These are phyloP conservation scores for Globisporangium acanthophoron DNA, from an alignment of 352 stramenopile species.

Conservation along the genomic window DNA sequence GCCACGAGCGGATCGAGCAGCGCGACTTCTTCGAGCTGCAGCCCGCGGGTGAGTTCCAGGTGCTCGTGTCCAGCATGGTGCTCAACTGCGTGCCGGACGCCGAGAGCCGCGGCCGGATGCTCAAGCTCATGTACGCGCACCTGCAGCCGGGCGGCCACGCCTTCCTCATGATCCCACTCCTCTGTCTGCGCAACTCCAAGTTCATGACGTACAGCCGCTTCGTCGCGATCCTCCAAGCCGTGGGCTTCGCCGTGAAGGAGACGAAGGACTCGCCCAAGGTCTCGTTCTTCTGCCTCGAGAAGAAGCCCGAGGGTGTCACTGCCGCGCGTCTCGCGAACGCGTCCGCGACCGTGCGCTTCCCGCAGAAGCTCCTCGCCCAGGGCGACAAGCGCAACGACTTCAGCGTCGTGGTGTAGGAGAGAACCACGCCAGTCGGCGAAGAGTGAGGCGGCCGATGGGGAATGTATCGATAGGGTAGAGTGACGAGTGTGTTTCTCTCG, in stretches of 20 bases:
- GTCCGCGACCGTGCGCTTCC: slow-evolving; percentile 22
- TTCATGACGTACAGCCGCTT: slow-evolving; percentile 76
- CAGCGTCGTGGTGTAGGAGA: slow-evolving; percentile 46
- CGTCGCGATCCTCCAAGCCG: slow-evolving; percentile 53
- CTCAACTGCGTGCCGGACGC: slow-evolving; percentile 95
- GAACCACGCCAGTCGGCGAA: no score
- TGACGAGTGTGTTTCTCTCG: no score
- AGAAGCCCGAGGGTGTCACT: slow-evolving; percentile 18
- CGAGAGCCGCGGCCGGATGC: slow-evolving; percentile 70
- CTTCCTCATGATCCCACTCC: slow-evolving; percentile 74
- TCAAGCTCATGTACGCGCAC: slow-evolving; percentile 57
- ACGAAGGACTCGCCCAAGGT: slow-evolving; percentile 79
- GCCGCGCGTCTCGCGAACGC: slow-evolving; percentile 8
- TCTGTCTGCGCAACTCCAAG: slow-evolving; percentile 70
- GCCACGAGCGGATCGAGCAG: slow-evolving; percentile 88
- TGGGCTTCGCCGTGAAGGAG: slow-evolving; percentile 61
- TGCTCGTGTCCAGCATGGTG: slow-evolving; percentile 92
- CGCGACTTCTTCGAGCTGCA: slow-evolving; percentile 89
- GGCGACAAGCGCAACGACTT: slow-evolving; percentile 67
- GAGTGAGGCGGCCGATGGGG: neutral
- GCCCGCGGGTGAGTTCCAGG: slow-evolving; percentile 72
- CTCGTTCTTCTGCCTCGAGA: slow-evolving; percentile 76
- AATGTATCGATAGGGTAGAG: neutral
- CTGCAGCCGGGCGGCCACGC: slow-evolving; percentile 43
- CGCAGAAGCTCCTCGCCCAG: slow-evolving; percentile 36